Evolutionary conservation across 768 basidiomycete genomes (phyloP).

Genomic region (Lentinula boryana): DNA sequence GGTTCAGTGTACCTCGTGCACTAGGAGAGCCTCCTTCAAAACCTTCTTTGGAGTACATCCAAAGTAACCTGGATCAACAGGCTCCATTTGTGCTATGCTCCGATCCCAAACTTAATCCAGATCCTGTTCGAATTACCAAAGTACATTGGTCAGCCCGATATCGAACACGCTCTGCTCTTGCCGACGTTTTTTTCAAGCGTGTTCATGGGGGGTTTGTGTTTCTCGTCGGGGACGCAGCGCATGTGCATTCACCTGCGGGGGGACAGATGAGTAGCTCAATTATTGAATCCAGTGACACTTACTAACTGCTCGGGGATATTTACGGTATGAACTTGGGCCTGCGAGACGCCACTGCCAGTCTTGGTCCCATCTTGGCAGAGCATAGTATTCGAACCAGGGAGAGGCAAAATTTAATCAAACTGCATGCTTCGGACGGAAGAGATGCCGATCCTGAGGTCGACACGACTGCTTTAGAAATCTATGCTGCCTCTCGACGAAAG

Average conservation of each 20-base stretch:
- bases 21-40: conserved; percentile 26
- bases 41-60: conserved; percentile 29
- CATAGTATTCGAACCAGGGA: conserved; percentile 7
- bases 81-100: conserved; percentile 22
- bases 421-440: too few species aligned
- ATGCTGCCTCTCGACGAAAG: not conserved
- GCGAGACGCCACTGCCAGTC: conserved; percentile 17
- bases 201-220: conserved; percentile 16
- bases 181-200: conserved; percentile 24
- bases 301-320: conserved; percentile 4
- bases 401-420: not conserved
- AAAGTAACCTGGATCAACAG: conserved; percentile 26
- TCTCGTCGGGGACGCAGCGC: conserved; percentile 20
- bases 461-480: not conserved
- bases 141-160: conserved; percentile 32
- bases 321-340: conserved; percentile 25
- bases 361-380: conserved; percentile 14
- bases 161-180: conserved; percentile 30
- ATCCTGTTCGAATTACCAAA: conserved; percentile 19
- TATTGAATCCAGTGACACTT: not conserved
- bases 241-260: conserved; percentile 17
- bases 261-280: not conserved
- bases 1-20: conserved; percentile 2
- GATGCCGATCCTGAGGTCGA: not conserved
- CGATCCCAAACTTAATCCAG: conserved; percentile 20